Evolutionary conservation across 495 filamentous ascomycete species (phyloP).

Genomic region (Aspergillus hancockii): DNA sequence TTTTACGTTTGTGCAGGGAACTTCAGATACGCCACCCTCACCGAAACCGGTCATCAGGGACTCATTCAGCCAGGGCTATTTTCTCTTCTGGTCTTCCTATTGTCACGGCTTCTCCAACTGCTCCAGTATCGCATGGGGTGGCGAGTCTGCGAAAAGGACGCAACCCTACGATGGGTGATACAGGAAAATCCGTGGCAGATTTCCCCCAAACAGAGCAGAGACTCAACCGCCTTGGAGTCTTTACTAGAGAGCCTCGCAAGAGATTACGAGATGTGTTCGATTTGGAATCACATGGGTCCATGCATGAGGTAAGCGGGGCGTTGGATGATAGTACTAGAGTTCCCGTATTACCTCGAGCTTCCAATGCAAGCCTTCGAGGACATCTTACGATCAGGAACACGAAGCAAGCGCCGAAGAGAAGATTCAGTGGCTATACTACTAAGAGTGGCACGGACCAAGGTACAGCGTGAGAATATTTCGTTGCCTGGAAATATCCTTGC

Average conservation of each 20-base stretch:
- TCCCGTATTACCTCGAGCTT: slow-evolving; percentile 16
- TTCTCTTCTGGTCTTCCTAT: not conserved
- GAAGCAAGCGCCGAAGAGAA: not conserved
- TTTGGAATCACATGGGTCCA: slow-evolving; percentile 7
- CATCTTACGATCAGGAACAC: not conserved
- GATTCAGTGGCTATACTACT: not conserved
- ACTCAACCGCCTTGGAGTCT: slow-evolving; percentile 5
- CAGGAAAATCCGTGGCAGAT: not conserved
- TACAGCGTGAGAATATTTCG: not conserved
- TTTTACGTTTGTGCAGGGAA: slow-evolving; percentile 2
- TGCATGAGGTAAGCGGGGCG: not conserved
- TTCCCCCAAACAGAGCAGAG: not conserved
- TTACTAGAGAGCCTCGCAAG: slow-evolving; percentile 4
- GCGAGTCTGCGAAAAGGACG: not conserved
- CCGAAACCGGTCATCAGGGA: not conserved
- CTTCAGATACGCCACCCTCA: slow-evolving; percentile 3
- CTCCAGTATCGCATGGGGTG: not conserved
- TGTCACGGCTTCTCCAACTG: not conserved
- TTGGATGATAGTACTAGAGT: slow-evolving; percentile 2
- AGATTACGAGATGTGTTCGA: slow-evolving; percentile 14
- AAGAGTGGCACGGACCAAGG: not conserved
- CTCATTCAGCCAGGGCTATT: not conserved
- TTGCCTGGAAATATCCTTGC: not conserved
- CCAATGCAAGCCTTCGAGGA: slow-evolving; percentile 15
- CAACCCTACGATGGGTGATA: not conserved